Conservation (phyloP, 129 eudicot genomes). For the Apium graveolens region DNA sequence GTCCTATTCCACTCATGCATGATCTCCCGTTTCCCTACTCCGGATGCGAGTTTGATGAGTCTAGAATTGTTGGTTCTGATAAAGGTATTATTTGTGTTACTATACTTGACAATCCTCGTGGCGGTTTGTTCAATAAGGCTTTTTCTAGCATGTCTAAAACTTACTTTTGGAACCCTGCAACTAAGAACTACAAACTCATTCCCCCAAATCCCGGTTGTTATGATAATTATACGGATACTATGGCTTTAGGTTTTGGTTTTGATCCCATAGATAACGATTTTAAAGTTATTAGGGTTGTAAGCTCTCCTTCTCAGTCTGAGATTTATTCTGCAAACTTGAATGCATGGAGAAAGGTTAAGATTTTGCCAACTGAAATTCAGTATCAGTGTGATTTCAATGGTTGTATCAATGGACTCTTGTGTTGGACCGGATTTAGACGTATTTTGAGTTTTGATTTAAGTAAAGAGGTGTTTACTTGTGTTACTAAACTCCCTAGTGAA, state of each 20-base stretch:
- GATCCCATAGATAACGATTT: not conserved
- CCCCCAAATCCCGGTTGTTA: not conserved
- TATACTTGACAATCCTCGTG: no score
- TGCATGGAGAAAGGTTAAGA: not conserved
- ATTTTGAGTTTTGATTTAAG: not conserved
- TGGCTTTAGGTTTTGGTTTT: not conserved
- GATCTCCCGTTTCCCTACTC: not conserved
- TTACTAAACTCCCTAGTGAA: not conserved
- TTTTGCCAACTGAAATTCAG: not conserved
- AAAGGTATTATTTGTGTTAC: not conserved
- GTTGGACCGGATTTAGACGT: not conserved
- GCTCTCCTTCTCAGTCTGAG: not conserved
- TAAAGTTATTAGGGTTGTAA: not conserved
- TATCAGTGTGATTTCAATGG: not conserved
- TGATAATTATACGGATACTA: not conserved
- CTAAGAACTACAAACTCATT: not conserved
- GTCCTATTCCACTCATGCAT: not conserved
- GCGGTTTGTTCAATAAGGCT: not conserved
- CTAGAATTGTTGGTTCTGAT: not conserved
- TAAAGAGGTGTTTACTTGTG: not conserved
- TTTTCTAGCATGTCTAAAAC: not conserved
- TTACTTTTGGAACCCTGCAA: constrained; percentile 4
- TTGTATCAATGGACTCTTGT: not conserved
- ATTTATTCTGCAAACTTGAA: not conserved
- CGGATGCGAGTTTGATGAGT: not conserved